phyloP scores from a whole-genome alignment of 352 stramenopile genomes.

The Blastocystis sp. region DNA sequence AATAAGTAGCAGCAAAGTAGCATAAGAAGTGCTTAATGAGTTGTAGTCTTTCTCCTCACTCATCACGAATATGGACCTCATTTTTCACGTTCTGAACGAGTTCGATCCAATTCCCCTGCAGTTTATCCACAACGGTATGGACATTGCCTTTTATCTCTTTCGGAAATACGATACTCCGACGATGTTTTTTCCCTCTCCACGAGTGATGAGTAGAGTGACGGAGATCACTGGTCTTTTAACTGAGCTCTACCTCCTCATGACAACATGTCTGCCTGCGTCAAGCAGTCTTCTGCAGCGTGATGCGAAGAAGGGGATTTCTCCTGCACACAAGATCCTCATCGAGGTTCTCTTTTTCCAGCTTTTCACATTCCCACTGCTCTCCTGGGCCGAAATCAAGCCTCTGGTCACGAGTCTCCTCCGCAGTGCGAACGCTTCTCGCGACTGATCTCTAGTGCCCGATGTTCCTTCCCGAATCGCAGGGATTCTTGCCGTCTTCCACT shows the following conservation, averaged over 20 bases:
- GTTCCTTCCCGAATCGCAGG: neutral
- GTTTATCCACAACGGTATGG: slow-evolving; percentile 25
- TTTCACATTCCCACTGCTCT: slow-evolving; percentile 17
- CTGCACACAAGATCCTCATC: neutral
- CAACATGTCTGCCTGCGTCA: neutral
- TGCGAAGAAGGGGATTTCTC: neutral
- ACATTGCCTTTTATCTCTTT: neutral
- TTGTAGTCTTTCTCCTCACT: neutral
- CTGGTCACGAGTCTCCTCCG: neutral
- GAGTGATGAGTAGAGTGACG: neutral
- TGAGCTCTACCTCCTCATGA: slow-evolving; percentile 4
- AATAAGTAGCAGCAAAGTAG: too few relatives aligned
- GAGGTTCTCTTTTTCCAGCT: slow-evolving; percentile 34
- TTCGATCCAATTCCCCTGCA: neutral
- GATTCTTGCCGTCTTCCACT: neutral
- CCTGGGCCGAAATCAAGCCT: neutral
- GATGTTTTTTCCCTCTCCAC: neutral
- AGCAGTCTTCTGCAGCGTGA: neutral
- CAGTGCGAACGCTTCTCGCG: neutral
- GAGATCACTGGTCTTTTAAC: neutral
- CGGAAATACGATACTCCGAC: neutral
- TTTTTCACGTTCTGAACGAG: slow-evolving; percentile 17
- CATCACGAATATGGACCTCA: neutral
- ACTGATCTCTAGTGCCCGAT: neutral
- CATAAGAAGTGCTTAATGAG: neutral